Conservation (phyloP, 495 filamentous ascomycete species). For the Aspergillus sclerotiicarbonarius region DNA sequence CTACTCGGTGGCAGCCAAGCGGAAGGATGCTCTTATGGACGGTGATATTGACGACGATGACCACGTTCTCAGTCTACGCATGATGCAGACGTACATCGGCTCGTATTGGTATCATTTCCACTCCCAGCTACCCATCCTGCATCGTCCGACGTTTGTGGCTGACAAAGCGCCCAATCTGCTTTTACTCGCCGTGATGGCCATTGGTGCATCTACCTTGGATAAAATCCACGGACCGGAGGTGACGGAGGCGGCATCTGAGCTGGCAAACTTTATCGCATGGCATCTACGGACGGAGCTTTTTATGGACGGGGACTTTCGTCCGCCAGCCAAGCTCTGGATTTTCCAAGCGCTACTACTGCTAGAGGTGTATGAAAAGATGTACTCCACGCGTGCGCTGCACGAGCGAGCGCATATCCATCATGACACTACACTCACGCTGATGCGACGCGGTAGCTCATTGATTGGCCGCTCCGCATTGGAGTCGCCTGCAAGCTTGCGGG, state of each 20-base stretch:
- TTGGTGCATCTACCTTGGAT: conserved; percentile 87
- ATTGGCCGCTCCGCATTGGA: conserved; percentile 88
- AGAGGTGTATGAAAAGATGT: conserved; percentile 97
- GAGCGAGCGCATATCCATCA: conserved; percentile 97
- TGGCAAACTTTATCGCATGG: conserved; percentile 87
- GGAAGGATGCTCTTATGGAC: conserved; percentile 74
- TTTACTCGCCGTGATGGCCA: conserved; percentile 89
- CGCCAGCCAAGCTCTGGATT: conserved; percentile 95
- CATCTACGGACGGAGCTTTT: conserved; percentile 92
- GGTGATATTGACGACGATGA: conserved; percentile 69
- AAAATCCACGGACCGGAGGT: conserved; percentile 70
- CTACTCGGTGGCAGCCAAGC: conserved; percentile 68
- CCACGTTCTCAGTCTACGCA: conserved; percentile 82
- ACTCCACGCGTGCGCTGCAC: conserved; percentile 84
- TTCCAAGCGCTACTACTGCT: conserved; percentile 89
- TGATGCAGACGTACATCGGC: conserved; percentile 93
- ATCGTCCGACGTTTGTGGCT: conserved; percentile 88
- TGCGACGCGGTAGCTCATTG: conserved; percentile 88
- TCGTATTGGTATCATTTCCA: conserved; percentile 96
- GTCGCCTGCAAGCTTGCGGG: conserved; percentile 77
- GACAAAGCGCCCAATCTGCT: conserved; percentile 82
- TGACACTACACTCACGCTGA: conserved; percentile 90
- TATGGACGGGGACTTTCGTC: conserved; percentile 84
- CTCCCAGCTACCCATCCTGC: conserved; percentile 89
- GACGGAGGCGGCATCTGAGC: conserved; percentile 68